Evolutionary conservation across 306 rosid species (phyloP).

Genomic region (Lithocarpus polystachyus): DNA sequence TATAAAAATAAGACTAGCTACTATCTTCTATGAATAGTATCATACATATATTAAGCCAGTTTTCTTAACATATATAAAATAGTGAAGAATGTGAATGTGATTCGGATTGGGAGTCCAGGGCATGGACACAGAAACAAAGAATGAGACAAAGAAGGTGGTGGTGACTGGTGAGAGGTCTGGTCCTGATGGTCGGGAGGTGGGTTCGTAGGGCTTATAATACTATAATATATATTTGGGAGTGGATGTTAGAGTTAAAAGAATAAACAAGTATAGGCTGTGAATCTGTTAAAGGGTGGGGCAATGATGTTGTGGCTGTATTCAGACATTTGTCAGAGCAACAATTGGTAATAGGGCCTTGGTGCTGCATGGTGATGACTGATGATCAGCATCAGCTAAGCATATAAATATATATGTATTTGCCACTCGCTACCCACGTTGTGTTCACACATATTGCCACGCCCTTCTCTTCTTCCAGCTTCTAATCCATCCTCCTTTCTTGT

Average conservation of each 20-base stretch:
- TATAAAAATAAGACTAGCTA: too few species aligned
- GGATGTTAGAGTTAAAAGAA: too few species aligned
- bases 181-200: conserved; percentile 27
- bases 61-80: background rate
- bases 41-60: too few species aligned
- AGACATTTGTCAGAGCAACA: conserved; percentile 35
- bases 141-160: conserved; percentile 35
- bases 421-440: conserved; percentile 2
- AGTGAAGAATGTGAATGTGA: background rate
- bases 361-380: background rate
- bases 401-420: too few species aligned
- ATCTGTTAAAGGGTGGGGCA: conserved; percentile 31
- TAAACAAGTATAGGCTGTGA: background rate
- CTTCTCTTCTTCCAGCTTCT: conserved; percentile 10
- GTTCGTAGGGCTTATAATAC: background rate
- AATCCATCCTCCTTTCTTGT: conserved; percentile 22
- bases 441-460: conserved; percentile 20
- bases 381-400: too few species aligned
- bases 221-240: background rate
- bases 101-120: background rate
- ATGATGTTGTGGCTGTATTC: conserved; percentile 31
- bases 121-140: conserved; percentile 17
- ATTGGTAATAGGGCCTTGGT: conserved; percentile 16
- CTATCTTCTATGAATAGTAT: too few species aligned
- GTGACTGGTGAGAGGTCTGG: conserved; percentile 7